Evolutionary conservation across 1,139 yeast genomes (phyloP).

Genomic region (Wickerhamomyces sp.): DNA sequence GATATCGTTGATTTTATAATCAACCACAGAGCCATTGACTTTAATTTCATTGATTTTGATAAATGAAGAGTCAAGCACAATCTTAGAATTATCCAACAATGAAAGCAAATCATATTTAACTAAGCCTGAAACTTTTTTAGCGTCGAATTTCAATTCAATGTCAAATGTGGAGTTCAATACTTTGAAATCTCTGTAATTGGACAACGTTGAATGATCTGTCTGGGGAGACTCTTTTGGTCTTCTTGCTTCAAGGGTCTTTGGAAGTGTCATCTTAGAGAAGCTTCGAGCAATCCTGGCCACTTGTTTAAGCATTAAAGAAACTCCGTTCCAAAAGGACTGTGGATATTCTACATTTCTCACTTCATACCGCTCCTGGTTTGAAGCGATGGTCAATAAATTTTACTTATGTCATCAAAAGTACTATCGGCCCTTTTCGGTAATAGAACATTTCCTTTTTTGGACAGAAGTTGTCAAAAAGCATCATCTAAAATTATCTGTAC

Average conservation of each 20-base stretch:
- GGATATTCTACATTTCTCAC: too few species aligned
- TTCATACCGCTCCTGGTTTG: too few species aligned
- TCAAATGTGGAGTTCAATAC: slow-evolving; percentile 49
- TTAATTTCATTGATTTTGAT: slow-evolving; percentile 44
- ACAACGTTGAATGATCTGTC: slow-evolving; percentile 68
- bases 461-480: background rate
- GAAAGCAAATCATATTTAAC: slow-evolving; percentile 45
- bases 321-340: background rate
- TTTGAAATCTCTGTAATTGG: slow-evolving; percentile 58
- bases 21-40: slow-evolving; percentile 37
- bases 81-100: slow-evolving; percentile 25
- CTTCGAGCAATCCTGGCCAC: background rate
- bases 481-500: background rate
- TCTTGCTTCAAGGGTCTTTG: slow-evolving; percentile 1
- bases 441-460: background rate
- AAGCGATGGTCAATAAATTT: too few species aligned
- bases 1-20: slow-evolving; percentile 42
- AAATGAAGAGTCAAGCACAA: slow-evolving; percentile 68
- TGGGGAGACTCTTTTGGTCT: slow-evolving; percentile 34
- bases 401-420: background rate
- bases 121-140: slow-evolving; percentile 48
- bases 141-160: slow-evolving; percentile 53
- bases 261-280: slow-evolving; percentile 1
- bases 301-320: background rate
- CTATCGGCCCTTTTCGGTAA: background rate